A percentile compares a stretch with the other conserved stretches of the same genome.
phyloP scores from a whole-genome alignment of 495 filamentous ascomycete genomes.

The Haplographium delicatum region DNA sequence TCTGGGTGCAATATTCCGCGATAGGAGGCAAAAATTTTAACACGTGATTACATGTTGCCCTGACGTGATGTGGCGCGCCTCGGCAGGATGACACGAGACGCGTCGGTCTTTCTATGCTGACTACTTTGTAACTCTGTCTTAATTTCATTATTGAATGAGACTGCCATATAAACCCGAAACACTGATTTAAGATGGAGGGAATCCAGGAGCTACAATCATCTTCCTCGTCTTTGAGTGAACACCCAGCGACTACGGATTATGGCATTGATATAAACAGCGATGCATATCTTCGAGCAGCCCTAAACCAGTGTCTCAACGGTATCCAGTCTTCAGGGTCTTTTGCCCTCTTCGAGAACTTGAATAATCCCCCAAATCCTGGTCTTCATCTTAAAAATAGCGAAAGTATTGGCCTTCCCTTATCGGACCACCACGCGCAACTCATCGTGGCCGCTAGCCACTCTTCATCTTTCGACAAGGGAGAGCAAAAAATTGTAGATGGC shows the following conservation, averaged over 20 bases:
- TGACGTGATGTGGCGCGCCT: too few relatives aligned
- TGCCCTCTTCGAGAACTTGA: constrained; percentile 6
- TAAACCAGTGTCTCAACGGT: not conserved
- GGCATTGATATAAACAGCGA: not conserved
- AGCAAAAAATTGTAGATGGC: constrained; percentile 40
- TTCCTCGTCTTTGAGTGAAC: not conserved
- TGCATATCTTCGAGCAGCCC: not conserved
- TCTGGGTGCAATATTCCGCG: too few relatives aligned
- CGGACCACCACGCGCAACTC: constrained; percentile 33
- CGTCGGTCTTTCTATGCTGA: too few relatives aligned
- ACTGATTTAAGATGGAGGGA: too few relatives aligned
- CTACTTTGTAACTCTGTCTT: too few relatives aligned
- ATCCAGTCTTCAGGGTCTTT: constrained; percentile 3
- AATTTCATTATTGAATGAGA: too few relatives aligned
- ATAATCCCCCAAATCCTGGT: constrained; percentile 30
- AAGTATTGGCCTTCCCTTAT: constrained; percentile 37
- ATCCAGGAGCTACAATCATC: too few relatives aligned
- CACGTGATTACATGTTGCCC: too few relatives aligned
- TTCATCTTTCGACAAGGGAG: constrained; percentile 42
- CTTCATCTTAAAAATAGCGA: constrained; percentile 37
- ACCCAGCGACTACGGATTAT: not conserved
- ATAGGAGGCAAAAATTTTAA: too few relatives aligned
- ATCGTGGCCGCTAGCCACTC: constrained; percentile 37
- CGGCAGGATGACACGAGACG: too few relatives aligned
- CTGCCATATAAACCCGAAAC: too few relatives aligned